Base-by-base conservation (phyloP, 345 rosid genomes). In the Abelmoschus esculentus region DNA sequence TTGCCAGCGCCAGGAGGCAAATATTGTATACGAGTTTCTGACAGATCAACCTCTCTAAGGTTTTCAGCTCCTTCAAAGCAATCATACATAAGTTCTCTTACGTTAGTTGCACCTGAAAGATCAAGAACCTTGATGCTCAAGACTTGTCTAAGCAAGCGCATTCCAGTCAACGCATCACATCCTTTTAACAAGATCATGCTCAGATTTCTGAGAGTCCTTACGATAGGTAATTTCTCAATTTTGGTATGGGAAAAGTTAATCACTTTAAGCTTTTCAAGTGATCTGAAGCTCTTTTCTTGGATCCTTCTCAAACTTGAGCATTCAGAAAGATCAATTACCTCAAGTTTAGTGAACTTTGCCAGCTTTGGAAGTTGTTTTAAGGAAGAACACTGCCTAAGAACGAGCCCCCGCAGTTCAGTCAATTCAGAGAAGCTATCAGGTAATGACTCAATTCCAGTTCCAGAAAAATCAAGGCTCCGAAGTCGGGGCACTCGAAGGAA, bases 261-360 rank as follows among this genome's bases (percentile, higher is more conserved):
- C 49, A 66, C 79, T 55, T 83, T 79, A 72, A 87, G 88, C 18
- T 75, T 28, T 36, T 0, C 22, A 46, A 84, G 83, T 3, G 54
- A 6, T 2, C 44, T 5, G 55, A 83, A 68, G 76, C 36, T 70
- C 74, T 67, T 70, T 74, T 77, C 80, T 17, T 70, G 66, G 54
- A 77, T 74, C 13, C 17, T 85, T 7, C 59, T 28, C 15, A 85
- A 77, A 7, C 72, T 69, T 59, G 44, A 60, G 64, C 76, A 72
- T n/a, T 82, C 87, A 63, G 83, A 82, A 38, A 86, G 47, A 79
- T 84, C 89, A 50, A 88, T 72, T 49, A 83, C 78, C 78, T 84
- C 88, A 49, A 87, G 88, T 5, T 77, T 10, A 5, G 0, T 5
- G 42, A 84, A 75, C 0, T 65, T 36, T 6, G 58, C 75, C 71